phyloP scores from a whole-genome alignment of 176 grass and related monocot species.

The Oryza brachyantha region DNA sequence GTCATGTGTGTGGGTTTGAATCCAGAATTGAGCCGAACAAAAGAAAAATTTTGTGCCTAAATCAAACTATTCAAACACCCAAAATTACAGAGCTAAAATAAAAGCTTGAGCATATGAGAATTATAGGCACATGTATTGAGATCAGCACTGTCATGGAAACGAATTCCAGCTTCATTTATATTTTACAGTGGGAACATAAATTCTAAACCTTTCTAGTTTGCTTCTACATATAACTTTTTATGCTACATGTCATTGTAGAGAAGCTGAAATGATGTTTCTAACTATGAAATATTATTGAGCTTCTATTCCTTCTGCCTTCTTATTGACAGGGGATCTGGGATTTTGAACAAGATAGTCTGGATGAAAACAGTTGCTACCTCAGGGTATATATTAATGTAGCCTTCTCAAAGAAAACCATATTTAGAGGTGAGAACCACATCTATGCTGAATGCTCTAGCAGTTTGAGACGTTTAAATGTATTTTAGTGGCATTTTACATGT shows the following conservation, averaged over 20 bases:
- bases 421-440: conserved; percentile 64
- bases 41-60: background rate
- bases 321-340: conserved; percentile 78
- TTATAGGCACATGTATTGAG: background rate
- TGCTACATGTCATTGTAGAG: background rate
- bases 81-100: background rate
- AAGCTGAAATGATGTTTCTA: conserved; percentile 5
- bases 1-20: conserved; percentile 2
- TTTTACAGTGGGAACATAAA: background rate
- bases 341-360: conserved; percentile 61
- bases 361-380: conserved; percentile 60
- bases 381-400: conserved; percentile 70
- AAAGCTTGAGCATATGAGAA: background rate
- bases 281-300: conserved; percentile 6
- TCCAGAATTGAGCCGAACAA: background rate
- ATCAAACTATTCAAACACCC: background rate
- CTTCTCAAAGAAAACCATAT: conserved; percentile 91
- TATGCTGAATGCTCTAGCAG: conserved; percentile 10
- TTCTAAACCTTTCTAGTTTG: background rate
- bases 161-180: background rate
- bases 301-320: background rate
- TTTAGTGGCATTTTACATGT: background rate
- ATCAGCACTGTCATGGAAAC: background rate
- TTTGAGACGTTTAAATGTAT: conserved; percentile 6
- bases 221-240: too few species aligned